Percentiles rank a stretch among this genome's conserved stretches.
Conservation (phyloP, 495 filamentous ascomycete genomes). For the Chaetomium fimeti region DNA sequence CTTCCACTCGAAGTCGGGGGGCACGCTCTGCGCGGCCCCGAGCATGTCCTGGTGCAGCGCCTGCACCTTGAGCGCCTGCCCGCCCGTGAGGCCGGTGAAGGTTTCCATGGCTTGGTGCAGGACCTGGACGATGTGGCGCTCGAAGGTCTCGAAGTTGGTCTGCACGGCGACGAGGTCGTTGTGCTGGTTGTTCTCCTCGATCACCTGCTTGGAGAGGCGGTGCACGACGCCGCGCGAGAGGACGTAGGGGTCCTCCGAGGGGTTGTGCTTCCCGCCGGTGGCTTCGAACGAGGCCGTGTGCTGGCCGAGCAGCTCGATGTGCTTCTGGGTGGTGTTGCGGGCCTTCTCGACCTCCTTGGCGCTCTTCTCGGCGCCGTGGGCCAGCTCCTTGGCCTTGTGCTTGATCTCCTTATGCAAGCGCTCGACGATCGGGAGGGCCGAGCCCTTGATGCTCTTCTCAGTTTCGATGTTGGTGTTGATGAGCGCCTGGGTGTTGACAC, state of each 20-base stretch:
- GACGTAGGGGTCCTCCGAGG: conserved; percentile 81
- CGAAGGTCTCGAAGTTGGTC: conserved; percentile 83
- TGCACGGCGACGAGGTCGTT: conserved; percentile 88
- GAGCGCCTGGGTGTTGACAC: conserved; percentile 85
- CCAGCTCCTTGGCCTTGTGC: conserved; percentile 85
- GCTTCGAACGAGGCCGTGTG: conserved; percentile 74
- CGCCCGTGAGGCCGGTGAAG: conserved; percentile 72
- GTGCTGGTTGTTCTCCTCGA: conserved; percentile 91
- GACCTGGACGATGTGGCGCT: conserved; percentile 78
- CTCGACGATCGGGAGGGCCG: conserved; percentile 82
- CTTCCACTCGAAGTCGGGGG: conserved; percentile 90
- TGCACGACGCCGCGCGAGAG: conserved; percentile 76
- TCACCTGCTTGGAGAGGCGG: conserved; percentile 83
- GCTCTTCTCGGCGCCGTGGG: conserved; percentile 76
- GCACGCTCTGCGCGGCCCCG: conserved; percentile 70
- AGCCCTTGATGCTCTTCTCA: conserved; percentile 79
- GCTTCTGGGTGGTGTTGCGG: conserved; percentile 81
- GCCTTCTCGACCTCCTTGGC: conserved; percentile 90
- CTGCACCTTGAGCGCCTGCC: conserved; percentile 77
- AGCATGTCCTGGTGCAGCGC: conserved; percentile 82
- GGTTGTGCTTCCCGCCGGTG: conserved; percentile 61
- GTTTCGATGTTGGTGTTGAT: conserved; percentile 83
- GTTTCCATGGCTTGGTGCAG: conserved; percentile 76
- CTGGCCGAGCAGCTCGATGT: conserved; percentile 90
- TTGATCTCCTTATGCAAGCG: conserved; percentile 95